A percentile compares a stretch with the other conserved stretches of the same genome.
These are phyloP conservation scores for Lactarius evosmus DNA, from an alignment of 768 basidiomycete species.

Conservation along the genomic window DNA sequence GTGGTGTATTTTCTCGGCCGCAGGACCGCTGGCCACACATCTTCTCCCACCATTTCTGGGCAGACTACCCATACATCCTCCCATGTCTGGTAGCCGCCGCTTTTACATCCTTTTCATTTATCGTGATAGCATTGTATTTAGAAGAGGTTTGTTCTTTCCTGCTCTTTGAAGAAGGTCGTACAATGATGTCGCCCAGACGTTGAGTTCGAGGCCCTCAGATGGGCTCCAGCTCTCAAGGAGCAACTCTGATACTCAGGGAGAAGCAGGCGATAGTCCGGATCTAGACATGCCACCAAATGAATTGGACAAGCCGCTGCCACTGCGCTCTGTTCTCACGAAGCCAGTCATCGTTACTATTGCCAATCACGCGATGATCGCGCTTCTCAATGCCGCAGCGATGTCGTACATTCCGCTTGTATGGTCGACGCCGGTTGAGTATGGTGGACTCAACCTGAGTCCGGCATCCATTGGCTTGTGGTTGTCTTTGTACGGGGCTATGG, in stretches of 20 bases:
- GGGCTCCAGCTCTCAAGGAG: not conserved
- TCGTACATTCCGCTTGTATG: constrained; percentile 47
- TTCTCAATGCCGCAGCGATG: constrained; percentile 41
- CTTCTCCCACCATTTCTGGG: constrained; percentile 29
- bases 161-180: not conserved
- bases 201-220: not conserved
- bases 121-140: not conserved
- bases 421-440: constrained; percentile 31
- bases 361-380: constrained; percentile 42
- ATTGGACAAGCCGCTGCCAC: constrained; percentile 26
- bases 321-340: constrained; percentile 31
- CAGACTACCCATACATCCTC: constrained; percentile 29
- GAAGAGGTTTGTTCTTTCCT: not conserved
- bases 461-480: constrained; percentile 39
- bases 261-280: not conserved
- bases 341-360: constrained; percentile 40
- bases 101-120: not conserved
- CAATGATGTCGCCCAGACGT: not conserved
- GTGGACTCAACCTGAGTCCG: constrained; percentile 36
- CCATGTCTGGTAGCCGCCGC: constrained; percentile 21
- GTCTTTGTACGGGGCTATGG: constrained; percentile 36
- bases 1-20: constrained; percentile 29
- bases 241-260: not conserved
- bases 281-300: not conserved
- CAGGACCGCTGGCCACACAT: constrained; percentile 23